Conservation (phyloP, 2,329 filamentous ascomycete genomes). For the Verticillium nubilum region DNA sequence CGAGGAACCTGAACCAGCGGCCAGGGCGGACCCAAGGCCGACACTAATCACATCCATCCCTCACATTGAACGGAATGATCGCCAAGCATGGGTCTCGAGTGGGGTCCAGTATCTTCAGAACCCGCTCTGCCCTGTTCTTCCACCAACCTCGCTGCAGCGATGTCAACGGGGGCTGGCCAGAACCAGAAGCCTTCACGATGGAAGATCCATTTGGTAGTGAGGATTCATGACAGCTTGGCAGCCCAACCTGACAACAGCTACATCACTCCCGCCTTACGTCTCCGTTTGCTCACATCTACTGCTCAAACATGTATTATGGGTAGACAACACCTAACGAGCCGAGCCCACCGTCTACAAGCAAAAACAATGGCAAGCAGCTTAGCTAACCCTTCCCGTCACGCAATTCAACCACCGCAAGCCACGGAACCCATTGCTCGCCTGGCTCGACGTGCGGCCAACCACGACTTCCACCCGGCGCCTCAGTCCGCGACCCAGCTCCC, state of each 20-base stretch:
- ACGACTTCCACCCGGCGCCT: background rate
- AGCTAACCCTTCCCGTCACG: background rate
- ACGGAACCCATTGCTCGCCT: background rate
- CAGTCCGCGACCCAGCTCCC: background rate
- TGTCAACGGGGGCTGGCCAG: background rate
- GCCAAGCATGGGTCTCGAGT: background rate
- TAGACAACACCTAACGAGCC: background rate
- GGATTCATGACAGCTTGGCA: background rate
- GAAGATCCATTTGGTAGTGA: background rate
- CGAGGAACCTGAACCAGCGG: background rate
- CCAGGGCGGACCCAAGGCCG: background rate
- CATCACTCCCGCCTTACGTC: background rate
- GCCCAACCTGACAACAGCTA: background rate
- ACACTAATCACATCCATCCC: background rate
- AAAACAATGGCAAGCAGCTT: background rate
- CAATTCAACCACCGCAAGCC: background rate
- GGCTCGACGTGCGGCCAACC: background rate
- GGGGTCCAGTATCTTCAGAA: background rate
- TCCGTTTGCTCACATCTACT: background rate
- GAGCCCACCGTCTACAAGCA: background rate
- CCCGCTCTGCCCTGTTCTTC: background rate
- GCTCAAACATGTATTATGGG: background rate
- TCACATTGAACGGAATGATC: background rate
- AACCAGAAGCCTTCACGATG: background rate
- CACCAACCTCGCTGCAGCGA: background rate